Percentiles rank a stretch among this genome's conserved stretches.
These are phyloP conservation scores for Malus asiatica DNA, from an alignment of 306 rosid genomes.

Conservation along the genomic window DNA sequence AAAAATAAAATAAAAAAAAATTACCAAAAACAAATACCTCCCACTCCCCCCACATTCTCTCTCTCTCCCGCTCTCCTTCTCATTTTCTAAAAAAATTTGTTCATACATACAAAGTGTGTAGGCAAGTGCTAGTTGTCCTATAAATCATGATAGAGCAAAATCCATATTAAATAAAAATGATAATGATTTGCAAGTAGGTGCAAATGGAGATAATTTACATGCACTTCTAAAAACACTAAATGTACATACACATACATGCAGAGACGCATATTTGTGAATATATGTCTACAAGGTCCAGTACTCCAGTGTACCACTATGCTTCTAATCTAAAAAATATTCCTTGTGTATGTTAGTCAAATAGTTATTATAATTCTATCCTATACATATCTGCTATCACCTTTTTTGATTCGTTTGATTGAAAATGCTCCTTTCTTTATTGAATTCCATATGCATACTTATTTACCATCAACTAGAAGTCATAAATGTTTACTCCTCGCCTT, in stretches of 20 bases:
- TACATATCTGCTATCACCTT: background rate
- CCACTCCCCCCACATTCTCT: too few relatives aligned
- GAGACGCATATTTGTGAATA: background rate
- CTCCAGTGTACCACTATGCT: background rate
- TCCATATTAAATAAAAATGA: constrained; percentile 2
- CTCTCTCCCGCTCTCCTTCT: too few relatives aligned
- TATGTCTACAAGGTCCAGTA: background rate
- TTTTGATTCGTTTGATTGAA: background rate
- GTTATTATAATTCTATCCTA: background rate
- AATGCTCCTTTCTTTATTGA: background rate
- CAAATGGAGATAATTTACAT: background rate
- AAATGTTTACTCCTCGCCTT: background rate
- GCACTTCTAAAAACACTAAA: background rate
- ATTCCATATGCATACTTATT: background rate
- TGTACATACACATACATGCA: background rate
- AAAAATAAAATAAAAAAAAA: too few relatives aligned
- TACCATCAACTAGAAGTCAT: background rate
- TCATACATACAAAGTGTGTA: too few relatives aligned
- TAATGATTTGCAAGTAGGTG: background rate
- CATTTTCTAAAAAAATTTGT: too few relatives aligned
- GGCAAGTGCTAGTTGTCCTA: background rate
- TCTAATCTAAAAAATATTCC: background rate
- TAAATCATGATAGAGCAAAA: constrained; percentile 14
- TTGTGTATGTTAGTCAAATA: background rate
- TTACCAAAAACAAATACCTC: too few relatives aligned